Evolutionary conservation across 2,329 filamentous ascomycete species (phyloP).

Genomic region (Mycosphaerella arachidis): DNA sequence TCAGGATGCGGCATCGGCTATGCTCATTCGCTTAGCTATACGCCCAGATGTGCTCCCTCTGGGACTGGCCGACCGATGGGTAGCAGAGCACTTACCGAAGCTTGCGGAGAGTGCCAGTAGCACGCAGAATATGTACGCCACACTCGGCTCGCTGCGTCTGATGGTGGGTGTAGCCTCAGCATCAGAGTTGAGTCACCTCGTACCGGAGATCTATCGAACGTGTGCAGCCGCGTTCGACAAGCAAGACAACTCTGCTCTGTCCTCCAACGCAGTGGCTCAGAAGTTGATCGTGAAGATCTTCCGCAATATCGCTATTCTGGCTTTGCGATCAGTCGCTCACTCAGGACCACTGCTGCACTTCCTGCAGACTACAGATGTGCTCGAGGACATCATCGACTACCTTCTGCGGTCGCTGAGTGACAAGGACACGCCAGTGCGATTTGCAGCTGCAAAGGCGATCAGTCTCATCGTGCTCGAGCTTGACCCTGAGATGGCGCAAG

Average conservation of each 20-base stretch:
- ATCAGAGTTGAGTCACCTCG: conserved; percentile 64
- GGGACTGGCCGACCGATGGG: conserved; percentile 63
- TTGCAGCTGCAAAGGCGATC: conserved; percentile 87
- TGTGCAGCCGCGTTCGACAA: conserved; percentile 57
- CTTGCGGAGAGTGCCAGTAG: conserved; percentile 37
- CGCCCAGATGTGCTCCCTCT: conserved; percentile 82
- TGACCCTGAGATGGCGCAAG: conserved; percentile 71
- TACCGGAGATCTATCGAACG: conserved; percentile 61
- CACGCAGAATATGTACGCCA: conserved; percentile 57
- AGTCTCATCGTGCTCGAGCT: conserved; percentile 81
- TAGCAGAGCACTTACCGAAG: conserved; percentile 64
- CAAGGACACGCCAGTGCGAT: conserved; percentile 82
- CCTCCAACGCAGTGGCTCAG: conserved; percentile 70
- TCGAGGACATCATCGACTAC: conserved; percentile 79
- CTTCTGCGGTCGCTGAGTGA: conserved; percentile 75
- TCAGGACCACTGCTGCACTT: conserved; percentile 27
- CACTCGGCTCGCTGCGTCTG: conserved; percentile 74
- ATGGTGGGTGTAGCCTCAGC: conserved; percentile 69
- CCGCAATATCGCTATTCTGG: conserved; percentile 65
- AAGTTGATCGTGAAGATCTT: conserved; percentile 84
- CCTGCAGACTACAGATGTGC: conserved; percentile 35
- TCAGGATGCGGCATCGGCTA: conserved; percentile 75
- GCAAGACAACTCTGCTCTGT: conserved; percentile 53
- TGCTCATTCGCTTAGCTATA: conserved; percentile 77
- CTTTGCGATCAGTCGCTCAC: conserved; percentile 43